Conservation (phyloP, 1,284 basidiomycete genomes). For the Austroboletus novae-zelandiae region DNA sequence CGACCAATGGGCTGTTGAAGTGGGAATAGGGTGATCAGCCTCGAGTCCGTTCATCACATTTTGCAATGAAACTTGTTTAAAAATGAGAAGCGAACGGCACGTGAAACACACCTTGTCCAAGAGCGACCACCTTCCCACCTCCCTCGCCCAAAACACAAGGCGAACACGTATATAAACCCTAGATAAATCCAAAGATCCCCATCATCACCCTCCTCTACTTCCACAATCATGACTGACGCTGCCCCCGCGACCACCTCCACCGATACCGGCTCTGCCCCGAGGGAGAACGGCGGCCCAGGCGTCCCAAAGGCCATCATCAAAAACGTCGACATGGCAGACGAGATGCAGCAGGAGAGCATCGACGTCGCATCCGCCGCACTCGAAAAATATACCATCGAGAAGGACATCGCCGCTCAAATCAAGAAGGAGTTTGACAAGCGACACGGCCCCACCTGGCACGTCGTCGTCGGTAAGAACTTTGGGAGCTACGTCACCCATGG, state of each 20-base stretch:
- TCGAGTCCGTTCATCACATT: too few relatives aligned
- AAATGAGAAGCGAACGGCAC: background rate
- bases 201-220: background rate
- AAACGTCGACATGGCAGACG: slow-evolving; percentile 95
- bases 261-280: slow-evolving; percentile 47
- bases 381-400: slow-evolving; percentile 92
- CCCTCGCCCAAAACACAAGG: slow-evolving; percentile 30
- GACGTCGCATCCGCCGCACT: slow-evolving; percentile 85
- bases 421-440: slow-evolving; percentile 96
- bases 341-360: slow-evolving; percentile 93
- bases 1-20: background rate
- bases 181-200: slow-evolving; percentile 1
- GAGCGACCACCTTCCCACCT: slow-evolving; percentile 13
- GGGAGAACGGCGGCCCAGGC: slow-evolving; percentile 40
- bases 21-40: background rate
- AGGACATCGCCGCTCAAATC: slow-evolving; percentile 96
- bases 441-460: slow-evolving; percentile 95
- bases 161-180: slow-evolving; percentile 29
- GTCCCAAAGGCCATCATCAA: slow-evolving; percentile 87
- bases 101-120: too few relatives aligned
- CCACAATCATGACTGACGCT: slow-evolving; percentile 58
- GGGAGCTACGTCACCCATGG: slow-evolving; percentile 97
- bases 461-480: slow-evolving; percentile 97
- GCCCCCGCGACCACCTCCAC: slow-evolving; percentile 52
- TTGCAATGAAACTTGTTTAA: background rate